Evolutionary conservation across 768 basidiomycete species (phyloP).

Genomic region (Neoboletus subvelutipes): DNA sequence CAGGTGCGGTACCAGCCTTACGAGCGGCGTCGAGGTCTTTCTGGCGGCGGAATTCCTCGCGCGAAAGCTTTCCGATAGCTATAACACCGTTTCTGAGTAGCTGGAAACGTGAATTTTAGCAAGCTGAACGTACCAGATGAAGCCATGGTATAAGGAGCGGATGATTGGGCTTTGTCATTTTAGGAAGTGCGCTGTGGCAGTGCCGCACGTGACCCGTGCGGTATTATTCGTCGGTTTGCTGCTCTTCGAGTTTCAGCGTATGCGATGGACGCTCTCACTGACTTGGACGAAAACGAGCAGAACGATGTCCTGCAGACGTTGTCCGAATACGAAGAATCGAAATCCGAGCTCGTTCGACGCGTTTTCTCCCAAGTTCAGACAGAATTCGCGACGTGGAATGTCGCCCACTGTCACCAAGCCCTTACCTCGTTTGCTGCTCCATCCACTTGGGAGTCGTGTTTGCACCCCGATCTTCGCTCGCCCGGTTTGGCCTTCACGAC

Average conservation of each 20-base stretch:
- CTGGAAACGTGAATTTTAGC: neutral
- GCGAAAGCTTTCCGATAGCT: slow-evolving; percentile 80
- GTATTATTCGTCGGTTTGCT: neutral
- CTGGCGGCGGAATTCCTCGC: slow-evolving; percentile 92
- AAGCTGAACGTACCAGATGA: slow-evolving; percentile 24
- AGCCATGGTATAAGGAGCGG: slow-evolving; percentile 15
- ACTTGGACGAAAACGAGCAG: slow-evolving; percentile 13
- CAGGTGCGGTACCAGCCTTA: slow-evolving; percentile 97
- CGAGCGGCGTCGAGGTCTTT: slow-evolving; percentile 98
- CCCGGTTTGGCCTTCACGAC: neutral
- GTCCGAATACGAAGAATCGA: neutral
- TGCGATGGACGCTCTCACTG: neutral
- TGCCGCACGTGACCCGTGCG: slow-evolving; percentile 4
- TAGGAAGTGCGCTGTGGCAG: neutral
- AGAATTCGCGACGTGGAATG: slow-evolving; percentile 25
- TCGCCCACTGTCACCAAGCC: slow-evolving; percentile 9
- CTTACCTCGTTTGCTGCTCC: slow-evolving; percentile 17
- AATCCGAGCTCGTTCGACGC: slow-evolving; percentile 13
- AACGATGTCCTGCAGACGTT: slow-evolving; percentile 8
- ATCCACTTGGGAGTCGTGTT: slow-evolving; percentile 15
- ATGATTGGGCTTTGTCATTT: slow-evolving; percentile 1
- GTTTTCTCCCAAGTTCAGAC: slow-evolving; percentile 24
- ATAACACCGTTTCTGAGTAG: neutral
- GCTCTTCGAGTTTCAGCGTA: neutral
- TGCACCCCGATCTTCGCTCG: slow-evolving; percentile 11